Evolutionary conservation across 352 stramenopile genomes (phyloP).

Genomic region (Pythium dissotocum): DNA sequence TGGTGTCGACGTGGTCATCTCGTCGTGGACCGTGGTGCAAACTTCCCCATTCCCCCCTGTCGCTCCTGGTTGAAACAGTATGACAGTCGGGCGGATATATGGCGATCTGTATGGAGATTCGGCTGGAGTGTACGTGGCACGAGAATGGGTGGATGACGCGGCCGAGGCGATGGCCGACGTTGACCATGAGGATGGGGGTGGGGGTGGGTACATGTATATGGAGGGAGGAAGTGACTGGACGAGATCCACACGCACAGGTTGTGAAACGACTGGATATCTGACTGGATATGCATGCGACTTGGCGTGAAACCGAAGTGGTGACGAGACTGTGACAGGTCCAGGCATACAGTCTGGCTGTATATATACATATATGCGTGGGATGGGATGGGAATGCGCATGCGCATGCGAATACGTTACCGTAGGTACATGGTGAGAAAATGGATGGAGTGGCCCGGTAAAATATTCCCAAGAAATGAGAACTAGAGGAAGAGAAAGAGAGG

Average conservation of each 20-base stretch:
- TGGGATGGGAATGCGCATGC: neutral
- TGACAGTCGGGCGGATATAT: neutral
- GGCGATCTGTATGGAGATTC: conserved; percentile 15
- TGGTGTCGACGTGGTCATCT: conserved; percentile 27
- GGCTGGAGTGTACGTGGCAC: neutral
- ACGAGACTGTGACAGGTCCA: neutral
- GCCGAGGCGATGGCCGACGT: conserved; percentile 5
- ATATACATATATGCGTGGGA: too few species aligned
- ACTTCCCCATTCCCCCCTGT: conserved; percentile 17
- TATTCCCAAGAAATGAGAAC: conserved; percentile 1
- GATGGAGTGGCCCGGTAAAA: conserved; percentile 2
- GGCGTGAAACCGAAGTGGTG: conserved; percentile 1
- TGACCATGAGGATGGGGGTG: neutral
- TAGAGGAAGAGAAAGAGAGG: neutral
- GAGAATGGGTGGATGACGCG: conserved; percentile 27
- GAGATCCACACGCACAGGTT: neutral
- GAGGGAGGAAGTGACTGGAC: conserved; percentile 1
- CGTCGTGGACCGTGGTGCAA: neutral
- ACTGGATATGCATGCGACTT: neutral
- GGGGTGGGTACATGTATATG: neutral
- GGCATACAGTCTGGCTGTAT: neutral
- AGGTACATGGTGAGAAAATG: neutral
- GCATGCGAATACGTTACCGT: neutral
- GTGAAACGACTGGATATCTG: conserved; percentile 7
- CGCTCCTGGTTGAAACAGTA: conserved; percentile 8